These are phyloP conservation scores for Malassezia globosa DNA, from an alignment of 1,284 basidiomycete species.

Conservation along the genomic window DNA sequence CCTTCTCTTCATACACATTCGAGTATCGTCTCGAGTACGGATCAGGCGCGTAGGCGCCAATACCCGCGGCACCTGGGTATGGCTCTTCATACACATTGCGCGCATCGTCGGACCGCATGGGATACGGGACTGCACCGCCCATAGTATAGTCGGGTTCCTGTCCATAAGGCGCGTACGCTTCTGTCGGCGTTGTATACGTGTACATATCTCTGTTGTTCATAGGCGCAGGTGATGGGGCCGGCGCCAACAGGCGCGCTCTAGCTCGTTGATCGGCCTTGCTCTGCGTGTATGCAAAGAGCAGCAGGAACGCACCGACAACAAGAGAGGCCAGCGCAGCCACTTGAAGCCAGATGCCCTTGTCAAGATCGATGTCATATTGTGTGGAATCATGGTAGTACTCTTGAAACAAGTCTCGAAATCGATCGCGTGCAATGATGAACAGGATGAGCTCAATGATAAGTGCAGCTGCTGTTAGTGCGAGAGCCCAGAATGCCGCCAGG, in stretches of 20 bases:
- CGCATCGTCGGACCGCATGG: conserved; percentile 4
- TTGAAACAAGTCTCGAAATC: neutral
- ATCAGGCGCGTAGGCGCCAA: neutral
- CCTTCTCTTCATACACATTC: neutral
- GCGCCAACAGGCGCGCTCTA: neutral
- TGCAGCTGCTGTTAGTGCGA: conserved; percentile 24
- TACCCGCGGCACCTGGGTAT: neutral
- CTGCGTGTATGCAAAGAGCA: conserved; percentile 22
- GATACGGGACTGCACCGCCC: neutral
- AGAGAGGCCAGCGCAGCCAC: conserved; percentile 31
- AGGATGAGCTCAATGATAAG: conserved; percentile 32
- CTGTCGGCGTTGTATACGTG: conserved; percentile 10
- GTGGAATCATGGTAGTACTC: neutral
- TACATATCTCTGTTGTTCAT: conserved; percentile 21
- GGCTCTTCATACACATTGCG: conserved; percentile 4
- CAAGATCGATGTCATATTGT: conserved; percentile 17
- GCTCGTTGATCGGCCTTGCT: conserved; percentile 16
- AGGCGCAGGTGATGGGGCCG: conserved; percentile 3
- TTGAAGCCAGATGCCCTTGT: conserved; percentile 35
- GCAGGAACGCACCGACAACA: conserved; percentile 28
- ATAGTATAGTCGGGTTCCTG: neutral
- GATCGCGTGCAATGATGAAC: conserved; percentile 27
- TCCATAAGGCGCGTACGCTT: neutral
- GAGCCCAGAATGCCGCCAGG: conserved; percentile 28
- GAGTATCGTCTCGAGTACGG: neutral